Evolutionary conservation across 805 yeast genomes (phyloP), one percentile per base, ranked within the genome.

Genomic region (Suhomyces canberraensis): DNA sequence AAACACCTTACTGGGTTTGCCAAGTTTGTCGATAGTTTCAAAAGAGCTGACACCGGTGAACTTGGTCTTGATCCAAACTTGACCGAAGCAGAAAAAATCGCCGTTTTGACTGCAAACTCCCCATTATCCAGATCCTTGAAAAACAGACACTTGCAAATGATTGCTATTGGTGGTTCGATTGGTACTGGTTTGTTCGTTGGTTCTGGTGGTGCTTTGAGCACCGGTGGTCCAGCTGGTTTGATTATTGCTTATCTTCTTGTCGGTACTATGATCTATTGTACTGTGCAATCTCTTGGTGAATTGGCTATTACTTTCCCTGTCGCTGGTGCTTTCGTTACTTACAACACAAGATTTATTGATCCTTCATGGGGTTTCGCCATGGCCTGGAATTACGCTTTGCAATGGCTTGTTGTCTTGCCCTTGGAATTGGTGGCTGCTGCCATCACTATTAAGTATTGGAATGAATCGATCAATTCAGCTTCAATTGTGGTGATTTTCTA

Each of bases 181-280:
- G 95, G 95, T 49, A 81, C 91, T 7, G 95, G 93, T 52, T 67
- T 87, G 35, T 78, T 87, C 43, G 83, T 87, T 21, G 87, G 88
- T 52, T 75, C 88, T 2, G 85, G 86, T 41, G 59, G 71, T 13
- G 74, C 85, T 2, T 60, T 84, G 35, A 47, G 71, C 14, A 65
- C 71, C 21, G 84, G 87, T 55, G 93, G 93, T 18, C 91, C 93
- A n/a, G 85, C 82, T 4, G 70, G 68, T 37, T 48, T 67, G 6
- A 51, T 67, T 29, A 56, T 67, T 34, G 69, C 68, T 8, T 67
- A 66, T 61, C 48, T 56, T 9, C 41, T 67, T 24, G 64, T 67
- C 8, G 69, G 69, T 14, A 29, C 57, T 9, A 60, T 66, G 29
- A 58, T 62, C 4, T 56, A 60, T 39, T 59, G 64, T 37, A 66